Conservation (phyloP, 1,139 yeast species). For the Hyphopichia khmerensis region DNA sequence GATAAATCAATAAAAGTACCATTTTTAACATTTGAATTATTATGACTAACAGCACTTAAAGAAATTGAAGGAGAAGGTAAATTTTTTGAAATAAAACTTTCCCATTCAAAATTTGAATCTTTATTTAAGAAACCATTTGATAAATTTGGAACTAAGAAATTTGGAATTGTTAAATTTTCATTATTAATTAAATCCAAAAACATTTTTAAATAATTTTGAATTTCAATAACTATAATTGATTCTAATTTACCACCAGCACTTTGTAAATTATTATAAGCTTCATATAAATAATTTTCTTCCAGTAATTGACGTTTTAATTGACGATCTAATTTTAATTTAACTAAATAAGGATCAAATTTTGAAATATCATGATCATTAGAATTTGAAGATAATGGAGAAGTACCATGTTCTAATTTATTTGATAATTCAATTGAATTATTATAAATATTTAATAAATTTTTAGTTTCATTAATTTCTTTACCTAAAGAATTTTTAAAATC, state of each 20-base stretch:
- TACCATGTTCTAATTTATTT: constrained; percentile 30
- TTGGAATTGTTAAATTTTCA: constrained; percentile 68
- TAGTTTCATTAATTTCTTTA: constrained; percentile 68
- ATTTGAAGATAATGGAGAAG: constrained; percentile 8
- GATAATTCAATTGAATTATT: constrained; percentile 40
- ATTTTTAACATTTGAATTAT: constrained; percentile 21
- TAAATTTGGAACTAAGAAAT: constrained; percentile 63
- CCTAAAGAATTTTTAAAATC: constrained; percentile 79
- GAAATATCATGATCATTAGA: constrained; percentile 33
- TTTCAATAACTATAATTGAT: constrained; percentile 79
- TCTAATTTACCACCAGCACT: constrained; percentile 87
- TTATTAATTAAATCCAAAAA: constrained; percentile 68
- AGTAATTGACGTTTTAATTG: constrained; percentile 74
- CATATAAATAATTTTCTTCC: constrained; percentile 85
- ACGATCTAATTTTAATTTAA: constrained; percentile 69
- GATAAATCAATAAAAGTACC: constrained; percentile 75
- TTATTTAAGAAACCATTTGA: constrained; percentile 73
- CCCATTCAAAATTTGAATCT: constrained; percentile 88
- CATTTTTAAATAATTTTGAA: constrained; percentile 74
- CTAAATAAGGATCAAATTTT: constrained; percentile 77
- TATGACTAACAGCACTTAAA: constrained; percentile 29
- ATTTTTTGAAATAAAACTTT: constrained; percentile 71
- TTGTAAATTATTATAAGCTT: constrained; percentile 85
- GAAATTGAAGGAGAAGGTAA: constrained; percentile 38
- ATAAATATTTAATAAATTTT: constrained; percentile 48